Evolutionary conservation across 129 eudicot species (phyloP).

Genomic region (Erigeron canadensis): DNA sequence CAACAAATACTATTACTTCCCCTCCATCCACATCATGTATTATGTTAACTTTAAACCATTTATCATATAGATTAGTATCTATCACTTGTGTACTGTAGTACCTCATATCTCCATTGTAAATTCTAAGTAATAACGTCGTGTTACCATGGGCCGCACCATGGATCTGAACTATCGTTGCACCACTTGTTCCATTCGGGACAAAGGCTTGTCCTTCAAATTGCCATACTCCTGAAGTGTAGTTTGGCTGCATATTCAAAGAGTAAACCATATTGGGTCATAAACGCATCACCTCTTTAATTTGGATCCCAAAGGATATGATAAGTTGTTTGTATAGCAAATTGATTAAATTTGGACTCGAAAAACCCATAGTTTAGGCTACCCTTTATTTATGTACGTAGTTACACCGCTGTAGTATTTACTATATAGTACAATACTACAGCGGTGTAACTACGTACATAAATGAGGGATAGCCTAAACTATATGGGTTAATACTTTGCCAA

Average conservation of each 20-base stretch:
- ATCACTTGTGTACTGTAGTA: constrained; percentile 34
- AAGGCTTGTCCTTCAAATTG: constrained; percentile 47
- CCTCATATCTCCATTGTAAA: constrained; percentile 43
- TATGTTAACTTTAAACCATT: constrained; percentile 43
- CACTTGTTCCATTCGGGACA: constrained; percentile 51
- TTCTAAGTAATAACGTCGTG: constrained; percentile 38
- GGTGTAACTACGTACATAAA: too few species aligned
- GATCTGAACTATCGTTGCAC: constrained; percentile 42
- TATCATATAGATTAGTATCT: constrained; percentile 31
- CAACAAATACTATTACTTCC: constrained; percentile 29
- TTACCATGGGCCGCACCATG: constrained; percentile 43
- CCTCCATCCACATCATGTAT: constrained; percentile 46
- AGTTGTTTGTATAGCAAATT: too few species aligned
- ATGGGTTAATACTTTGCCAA: too few species aligned
- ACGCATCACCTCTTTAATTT: too few species aligned
- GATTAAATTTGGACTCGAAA: too few species aligned
- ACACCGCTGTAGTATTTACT: too few species aligned
- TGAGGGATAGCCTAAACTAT: too few species aligned
- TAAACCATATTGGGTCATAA: not conserved
- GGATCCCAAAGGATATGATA: too few species aligned
- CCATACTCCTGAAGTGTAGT: constrained; percentile 48
- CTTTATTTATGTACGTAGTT: too few species aligned
- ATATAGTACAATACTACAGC: too few species aligned
- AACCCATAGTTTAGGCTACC: too few species aligned
- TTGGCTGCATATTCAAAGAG: constrained; percentile 26